These are phyloP conservation scores for Lyophyllum shimeji DNA, from an alignment of 768 basidiomycete genomes.

Conservation along the genomic window DNA sequence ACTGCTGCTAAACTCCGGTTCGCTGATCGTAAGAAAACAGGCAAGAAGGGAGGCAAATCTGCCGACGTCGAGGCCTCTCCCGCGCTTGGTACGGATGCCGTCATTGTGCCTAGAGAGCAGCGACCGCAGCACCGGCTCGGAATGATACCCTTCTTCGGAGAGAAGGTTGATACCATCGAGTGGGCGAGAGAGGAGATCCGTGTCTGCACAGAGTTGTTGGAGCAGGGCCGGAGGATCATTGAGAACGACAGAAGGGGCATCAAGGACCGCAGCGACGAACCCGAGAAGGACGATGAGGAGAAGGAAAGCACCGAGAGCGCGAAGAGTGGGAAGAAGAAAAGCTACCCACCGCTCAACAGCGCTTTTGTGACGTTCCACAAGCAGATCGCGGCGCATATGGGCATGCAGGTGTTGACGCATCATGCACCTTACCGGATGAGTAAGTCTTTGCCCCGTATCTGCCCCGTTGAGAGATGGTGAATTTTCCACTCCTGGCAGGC, in stretches of 20 bases:
- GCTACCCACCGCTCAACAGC: constrained; percentile 62
- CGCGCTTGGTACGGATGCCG: constrained; percentile 13
- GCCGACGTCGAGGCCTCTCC: constrained; percentile 24
- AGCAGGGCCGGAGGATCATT: constrained; percentile 44
- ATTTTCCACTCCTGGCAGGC: constrained; percentile 23
- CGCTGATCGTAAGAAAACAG: constrained; percentile 49
- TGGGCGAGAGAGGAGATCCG: constrained; percentile 82
- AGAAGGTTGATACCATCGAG: constrained; percentile 92
- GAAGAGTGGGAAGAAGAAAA: constrained; percentile 20
- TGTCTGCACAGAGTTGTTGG: constrained; percentile 49
- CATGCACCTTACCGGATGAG: constrained; percentile 85
- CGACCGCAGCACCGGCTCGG: constrained; percentile 81
- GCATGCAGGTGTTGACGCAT: constrained; percentile 70
- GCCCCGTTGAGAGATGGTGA: not conserved
- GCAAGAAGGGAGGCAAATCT: constrained; percentile 26
- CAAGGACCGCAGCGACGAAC: constrained; percentile 14
- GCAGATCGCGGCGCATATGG: constrained; percentile 92
- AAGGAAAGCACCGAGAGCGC: constrained; percentile 11
- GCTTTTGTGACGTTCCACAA: constrained; percentile 91
- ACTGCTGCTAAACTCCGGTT: constrained; percentile 72
- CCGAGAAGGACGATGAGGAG: constrained; percentile 1
- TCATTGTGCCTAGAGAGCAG: constrained; percentile 60
- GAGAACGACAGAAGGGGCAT: constrained; percentile 27
- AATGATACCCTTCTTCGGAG: constrained; percentile 61
- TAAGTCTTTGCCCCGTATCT: constrained; percentile 17